Evolutionary conservation across 2,329 filamentous ascomycete species (phyloP).

Genomic region (Fonsecaea pedrosoi): DNA sequence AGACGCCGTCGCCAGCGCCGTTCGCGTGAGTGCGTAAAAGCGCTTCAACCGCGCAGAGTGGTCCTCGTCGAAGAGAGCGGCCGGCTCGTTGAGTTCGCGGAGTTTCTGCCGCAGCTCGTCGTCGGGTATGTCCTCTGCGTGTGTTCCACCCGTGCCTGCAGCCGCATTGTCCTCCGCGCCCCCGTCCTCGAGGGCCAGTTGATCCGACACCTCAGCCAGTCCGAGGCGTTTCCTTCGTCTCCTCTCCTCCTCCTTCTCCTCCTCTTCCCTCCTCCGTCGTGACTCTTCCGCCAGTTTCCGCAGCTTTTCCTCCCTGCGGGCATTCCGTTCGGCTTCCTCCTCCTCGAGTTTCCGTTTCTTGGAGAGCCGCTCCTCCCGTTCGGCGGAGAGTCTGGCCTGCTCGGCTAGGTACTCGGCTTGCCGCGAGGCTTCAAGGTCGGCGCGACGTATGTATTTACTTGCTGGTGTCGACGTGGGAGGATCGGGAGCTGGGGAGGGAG

Average conservation of each 20-base stretch:
- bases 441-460: slow-evolving; percentile 79
- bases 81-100: slow-evolving; percentile 75
- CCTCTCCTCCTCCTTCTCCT: slow-evolving; percentile 75
- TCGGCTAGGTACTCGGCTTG: slow-evolving; percentile 80
- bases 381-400: slow-evolving; percentile 74
- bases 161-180: slow-evolving; percentile 41
- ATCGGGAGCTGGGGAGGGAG: slow-evolving; percentile 36
- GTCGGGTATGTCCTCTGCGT: slow-evolving; percentile 42
- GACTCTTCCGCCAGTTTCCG: slow-evolving; percentile 82
- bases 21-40: slow-evolving; percentile 67
- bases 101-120: slow-evolving; percentile 73
- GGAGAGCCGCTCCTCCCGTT: slow-evolving; percentile 71
- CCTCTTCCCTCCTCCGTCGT: slow-evolving; percentile 70
- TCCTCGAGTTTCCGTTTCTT: slow-evolving; percentile 91
- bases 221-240: slow-evolving; percentile 77
- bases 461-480: slow-evolving; percentile 50
- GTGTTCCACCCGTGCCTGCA: slow-evolving; percentile 58
- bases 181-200: slow-evolving; percentile 40
- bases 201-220: slow-evolving; percentile 71
- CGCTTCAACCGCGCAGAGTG: slow-evolving; percentile 72
- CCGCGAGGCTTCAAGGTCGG: slow-evolving; percentile 83
- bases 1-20: slow-evolving; percentile 36
- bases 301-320: slow-evolving; percentile 79
- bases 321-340: slow-evolving; percentile 74
- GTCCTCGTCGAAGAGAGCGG: slow-evolving; percentile 78